phyloP scores from a whole-genome alignment of 495 filamentous ascomycete species.

The Penicillium waksmanii region DNA sequence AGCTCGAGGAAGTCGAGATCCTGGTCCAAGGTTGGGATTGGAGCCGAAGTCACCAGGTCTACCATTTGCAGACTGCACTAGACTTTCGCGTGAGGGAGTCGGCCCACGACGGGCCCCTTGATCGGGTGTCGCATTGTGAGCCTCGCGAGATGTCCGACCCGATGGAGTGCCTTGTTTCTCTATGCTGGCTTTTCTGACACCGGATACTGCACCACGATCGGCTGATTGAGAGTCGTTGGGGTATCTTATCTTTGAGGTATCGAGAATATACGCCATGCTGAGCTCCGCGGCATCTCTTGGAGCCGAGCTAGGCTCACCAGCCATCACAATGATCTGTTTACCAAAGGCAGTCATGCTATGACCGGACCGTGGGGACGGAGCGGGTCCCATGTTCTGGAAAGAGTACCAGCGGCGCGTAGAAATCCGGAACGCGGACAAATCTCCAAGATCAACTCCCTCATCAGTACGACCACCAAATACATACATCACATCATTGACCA shows the following conservation, averaged over 20 bases:
- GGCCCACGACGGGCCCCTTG: slow-evolving; percentile 49
- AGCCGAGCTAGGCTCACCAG: slow-evolving; percentile 90
- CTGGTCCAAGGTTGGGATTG: slow-evolving; percentile 44
- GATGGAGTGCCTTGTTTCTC: slow-evolving; percentile 39
- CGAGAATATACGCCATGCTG: slow-evolving; percentile 85
- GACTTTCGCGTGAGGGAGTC: slow-evolving; percentile 56
- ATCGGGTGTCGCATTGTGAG: slow-evolving; percentile 61
- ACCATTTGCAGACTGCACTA: slow-evolving; percentile 33
- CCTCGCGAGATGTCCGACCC: slow-evolving; percentile 63
- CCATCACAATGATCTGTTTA: slow-evolving; percentile 88
- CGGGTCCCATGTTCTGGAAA: slow-evolving; percentile 99
- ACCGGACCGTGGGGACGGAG: slow-evolving; percentile 88
- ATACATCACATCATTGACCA: slow-evolving; percentile 98
- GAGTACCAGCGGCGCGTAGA: slow-evolving; percentile 94
- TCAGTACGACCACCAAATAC: slow-evolving; percentile 97
- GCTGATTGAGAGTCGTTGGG: slow-evolving; percentile 71
- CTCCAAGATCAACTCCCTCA: slow-evolving; percentile 87
- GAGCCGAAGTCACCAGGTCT: slow-evolving; percentile 37
- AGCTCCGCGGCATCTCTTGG: slow-evolving; percentile 79
- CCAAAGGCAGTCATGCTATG: slow-evolving; percentile 97
- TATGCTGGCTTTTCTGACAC: slow-evolving; percentile 42
- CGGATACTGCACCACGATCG: slow-evolving; percentile 31
- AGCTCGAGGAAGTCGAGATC: slow-evolving; percentile 70
- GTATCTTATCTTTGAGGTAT: slow-evolving; percentile 95
- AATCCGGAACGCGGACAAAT: slow-evolving; percentile 94